Conservation (phyloP, 768 basidiomycete genomes). For the Tephrocybe sp. region DNA sequence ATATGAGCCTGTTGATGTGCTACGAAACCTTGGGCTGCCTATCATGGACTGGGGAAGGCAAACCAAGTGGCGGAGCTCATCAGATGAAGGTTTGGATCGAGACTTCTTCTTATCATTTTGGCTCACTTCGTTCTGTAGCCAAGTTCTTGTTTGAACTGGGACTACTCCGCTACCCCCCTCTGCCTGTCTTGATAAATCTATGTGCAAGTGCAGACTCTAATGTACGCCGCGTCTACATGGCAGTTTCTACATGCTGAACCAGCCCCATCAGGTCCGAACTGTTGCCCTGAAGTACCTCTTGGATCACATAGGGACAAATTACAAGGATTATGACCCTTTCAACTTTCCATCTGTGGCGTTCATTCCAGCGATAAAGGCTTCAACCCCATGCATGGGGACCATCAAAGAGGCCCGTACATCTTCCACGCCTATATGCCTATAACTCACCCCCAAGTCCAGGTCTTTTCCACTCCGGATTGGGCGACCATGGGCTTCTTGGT, state of each 20-base stretch:
- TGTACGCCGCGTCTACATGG: conserved; percentile 20
- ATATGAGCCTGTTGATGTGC: conserved; percentile 79
- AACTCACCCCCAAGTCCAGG: no score
- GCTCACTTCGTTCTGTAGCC: conserved; percentile 42
- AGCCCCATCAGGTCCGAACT: conserved; percentile 36
- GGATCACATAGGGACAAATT: conserved; percentile 65
- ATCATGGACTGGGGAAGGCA: conserved; percentile 85
- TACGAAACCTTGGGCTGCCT: conserved; percentile 75
- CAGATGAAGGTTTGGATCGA: conserved; percentile 76
- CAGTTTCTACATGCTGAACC: neutral
- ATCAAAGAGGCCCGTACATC: conserved; percentile 57
- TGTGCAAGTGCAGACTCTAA: conserved; percentile 56
- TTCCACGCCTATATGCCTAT: neutral
- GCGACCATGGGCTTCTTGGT: conserved; percentile 75
- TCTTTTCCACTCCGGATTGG: conserved; percentile 70
- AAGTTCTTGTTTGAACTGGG: conserved; percentile 78
- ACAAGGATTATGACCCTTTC: conserved; percentile 56
- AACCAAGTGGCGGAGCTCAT: conserved; percentile 75
- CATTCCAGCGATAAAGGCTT: conserved; percentile 68
- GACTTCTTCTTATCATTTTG: neutral
- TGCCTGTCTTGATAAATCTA: conserved; percentile 64
- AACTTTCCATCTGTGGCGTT: conserved; percentile 64
- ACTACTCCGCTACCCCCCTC: conserved; percentile 64
- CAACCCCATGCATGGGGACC: conserved; percentile 54
- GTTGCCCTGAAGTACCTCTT: conserved; percentile 81